Evolutionary conservation across 2,329 filamentous ascomycete species (phyloP).

Genomic region (Stagonosporopsis rhizophila): DNA sequence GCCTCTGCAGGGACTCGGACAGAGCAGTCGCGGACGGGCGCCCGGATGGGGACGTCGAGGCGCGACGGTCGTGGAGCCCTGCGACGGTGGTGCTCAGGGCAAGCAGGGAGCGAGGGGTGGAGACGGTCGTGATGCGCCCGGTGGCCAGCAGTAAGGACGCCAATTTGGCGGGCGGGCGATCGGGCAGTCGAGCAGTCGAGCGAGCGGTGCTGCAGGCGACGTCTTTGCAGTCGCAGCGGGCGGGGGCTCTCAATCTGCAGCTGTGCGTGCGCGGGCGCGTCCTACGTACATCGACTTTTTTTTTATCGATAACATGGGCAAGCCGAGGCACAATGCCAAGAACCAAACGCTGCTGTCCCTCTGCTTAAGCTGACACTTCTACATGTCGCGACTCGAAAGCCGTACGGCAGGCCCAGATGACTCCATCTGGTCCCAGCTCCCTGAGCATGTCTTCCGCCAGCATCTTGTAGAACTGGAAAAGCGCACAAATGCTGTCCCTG

Average conservation of each 20-base stretch:
- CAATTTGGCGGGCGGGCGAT: conserved; percentile 36
- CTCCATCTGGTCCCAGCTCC: conserved; percentile 7
- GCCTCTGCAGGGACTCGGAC: conserved; percentile 5
- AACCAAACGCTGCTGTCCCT: background rate
- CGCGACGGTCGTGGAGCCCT: background rate
- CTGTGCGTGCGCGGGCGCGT: background rate
- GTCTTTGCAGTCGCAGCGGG: conserved; percentile 13
- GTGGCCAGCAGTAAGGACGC: conserved; percentile 33
- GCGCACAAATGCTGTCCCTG: conserved; percentile 15
- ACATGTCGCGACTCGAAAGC: conserved; percentile 12
- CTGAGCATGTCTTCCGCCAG: conserved; percentile 7
- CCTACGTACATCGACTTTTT: conserved; percentile 9
- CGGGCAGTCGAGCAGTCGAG: conserved; percentile 20
- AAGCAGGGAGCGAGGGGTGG: conserved; percentile 23
- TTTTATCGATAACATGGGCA: background rate
- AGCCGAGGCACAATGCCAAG: too few species aligned
- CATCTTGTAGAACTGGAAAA: conserved; percentile 14
- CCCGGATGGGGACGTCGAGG: conserved; percentile 6
- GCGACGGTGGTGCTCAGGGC: conserved; percentile 17
- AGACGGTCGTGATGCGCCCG: conserved; percentile 38
- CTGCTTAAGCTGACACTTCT: background rate
- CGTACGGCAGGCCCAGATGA: conserved; percentile 1
- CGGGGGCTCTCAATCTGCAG: background rate
- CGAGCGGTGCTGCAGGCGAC: conserved; percentile 11
- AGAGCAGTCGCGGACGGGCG: background rate